Conservation (phyloP, 2,329 filamentous ascomycete genomes). For the Hypoxylon sp. region DNA sequence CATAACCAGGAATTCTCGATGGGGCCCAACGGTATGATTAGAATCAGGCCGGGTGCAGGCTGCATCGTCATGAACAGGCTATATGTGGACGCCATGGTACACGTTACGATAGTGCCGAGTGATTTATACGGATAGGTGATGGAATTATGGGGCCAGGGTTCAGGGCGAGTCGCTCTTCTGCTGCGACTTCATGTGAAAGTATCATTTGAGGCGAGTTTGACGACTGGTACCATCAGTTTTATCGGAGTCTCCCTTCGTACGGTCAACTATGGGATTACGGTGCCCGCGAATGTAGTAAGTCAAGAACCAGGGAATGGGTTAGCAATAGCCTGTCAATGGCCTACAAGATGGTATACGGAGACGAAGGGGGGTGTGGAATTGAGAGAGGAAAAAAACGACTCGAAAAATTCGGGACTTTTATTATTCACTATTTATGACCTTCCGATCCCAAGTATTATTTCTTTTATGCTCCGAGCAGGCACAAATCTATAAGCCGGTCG, state of each 20-base stretch:
- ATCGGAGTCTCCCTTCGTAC: not conserved
- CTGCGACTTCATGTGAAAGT: too few relatives aligned
- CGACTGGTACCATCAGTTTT: not conserved
- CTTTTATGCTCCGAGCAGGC: not conserved
- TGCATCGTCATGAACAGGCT: conserved; percentile 61
- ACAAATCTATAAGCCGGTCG: conserved; percentile 21
- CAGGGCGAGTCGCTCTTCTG: too few relatives aligned
- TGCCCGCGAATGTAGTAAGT: not conserved
- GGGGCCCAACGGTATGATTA: conserved; percentile 63
- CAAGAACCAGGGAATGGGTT: not conserved
- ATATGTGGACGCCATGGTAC: conserved; percentile 62
- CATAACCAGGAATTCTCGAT: conserved; percentile 57
- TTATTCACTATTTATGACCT: not conserved
- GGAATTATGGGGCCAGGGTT: not conserved
- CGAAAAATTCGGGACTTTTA: not conserved
- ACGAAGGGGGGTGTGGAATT: not conserved
- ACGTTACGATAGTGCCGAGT: conserved; percentile 54
- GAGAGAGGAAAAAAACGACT: not conserved
- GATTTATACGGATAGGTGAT: conserved; percentile 29
- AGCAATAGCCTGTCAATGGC: not conserved
- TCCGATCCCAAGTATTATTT: not conserved
- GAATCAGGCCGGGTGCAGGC: conserved; percentile 57
- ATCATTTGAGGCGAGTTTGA: not conserved
- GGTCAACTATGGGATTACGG: not conserved
- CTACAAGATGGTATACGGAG: not conserved